Evolutionary conservation across 2,329 filamentous ascomycete genomes (phyloP).

Genomic region (Zasmidium angulare): DNA sequence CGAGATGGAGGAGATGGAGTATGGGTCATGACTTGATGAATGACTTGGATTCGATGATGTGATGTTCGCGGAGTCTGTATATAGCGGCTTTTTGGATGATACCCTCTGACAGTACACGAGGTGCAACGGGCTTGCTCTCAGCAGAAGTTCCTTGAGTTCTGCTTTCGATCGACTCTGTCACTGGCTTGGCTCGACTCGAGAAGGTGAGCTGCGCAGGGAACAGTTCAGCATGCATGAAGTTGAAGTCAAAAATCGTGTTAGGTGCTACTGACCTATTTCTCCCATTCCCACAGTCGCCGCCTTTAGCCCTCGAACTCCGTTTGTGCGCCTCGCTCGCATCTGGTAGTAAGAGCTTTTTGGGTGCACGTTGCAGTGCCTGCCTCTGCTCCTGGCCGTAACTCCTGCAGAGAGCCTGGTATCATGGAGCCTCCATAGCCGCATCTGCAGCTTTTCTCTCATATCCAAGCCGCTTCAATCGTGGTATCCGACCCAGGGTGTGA

Average conservation of each 20-base stretch:
- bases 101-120: not conserved
- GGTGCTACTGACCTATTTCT: slow-evolving; percentile 12
- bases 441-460: too few species aligned
- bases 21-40: slow-evolving; percentile 1
- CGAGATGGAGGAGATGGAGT: not conserved
- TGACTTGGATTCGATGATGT: not conserved
- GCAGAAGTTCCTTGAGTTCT: too few species aligned
- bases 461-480: too few species aligned
- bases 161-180: too few species aligned
- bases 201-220: not conserved
- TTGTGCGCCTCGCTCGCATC: not conserved
- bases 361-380: too few species aligned
- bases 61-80: not conserved
- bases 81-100: not conserved
- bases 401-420: too few species aligned
- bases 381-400: too few species aligned
- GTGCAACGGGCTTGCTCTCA: not conserved
- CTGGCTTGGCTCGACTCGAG: not conserved
- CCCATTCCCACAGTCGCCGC: not conserved
- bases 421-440: too few species aligned
- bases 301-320: not conserved
- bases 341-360: not conserved
- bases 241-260: not conserved
- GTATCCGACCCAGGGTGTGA: too few species aligned
- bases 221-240: not conserved